phyloP scores from a whole-genome alignment of 805 yeast species.

The Cyberlindnera mississippiensis region DNA sequence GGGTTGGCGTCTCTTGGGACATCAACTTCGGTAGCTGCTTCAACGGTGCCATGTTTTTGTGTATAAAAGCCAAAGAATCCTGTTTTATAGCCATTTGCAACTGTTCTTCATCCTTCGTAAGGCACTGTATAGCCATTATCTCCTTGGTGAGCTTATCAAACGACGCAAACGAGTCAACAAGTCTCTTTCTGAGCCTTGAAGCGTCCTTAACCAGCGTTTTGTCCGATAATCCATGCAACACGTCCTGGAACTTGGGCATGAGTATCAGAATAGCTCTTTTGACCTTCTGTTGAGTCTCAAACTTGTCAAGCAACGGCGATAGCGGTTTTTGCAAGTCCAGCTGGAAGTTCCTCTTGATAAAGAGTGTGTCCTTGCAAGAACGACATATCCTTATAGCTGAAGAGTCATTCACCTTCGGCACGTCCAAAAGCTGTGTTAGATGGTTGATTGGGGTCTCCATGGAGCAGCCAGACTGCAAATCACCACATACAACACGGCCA shows the following conservation, averaged over 20 bases:
- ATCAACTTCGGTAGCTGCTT: constrained; percentile 48
- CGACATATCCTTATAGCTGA: constrained; percentile 58
- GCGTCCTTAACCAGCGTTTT: constrained; percentile 34
- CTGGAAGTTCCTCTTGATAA: constrained; percentile 48
- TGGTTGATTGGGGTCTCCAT: constrained; percentile 54
- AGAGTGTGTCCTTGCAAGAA: constrained; percentile 60
- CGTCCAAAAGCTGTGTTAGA: constrained; percentile 20
- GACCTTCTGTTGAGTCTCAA: constrained; percentile 37
- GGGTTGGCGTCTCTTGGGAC: constrained; percentile 10
- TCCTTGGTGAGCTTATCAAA: constrained; percentile 49
- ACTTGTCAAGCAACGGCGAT: constrained; percentile 37
- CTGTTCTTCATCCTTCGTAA: constrained; percentile 40
- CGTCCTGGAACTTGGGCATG: constrained; percentile 41
- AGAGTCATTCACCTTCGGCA: constrained; percentile 22
- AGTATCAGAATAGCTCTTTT: constrained; percentile 35
- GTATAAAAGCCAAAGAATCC: constrained; percentile 57
- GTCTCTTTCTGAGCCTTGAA: constrained; percentile 37
- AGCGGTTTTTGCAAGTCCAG: constrained; percentile 35
- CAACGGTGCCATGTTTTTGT: constrained; percentile 59
- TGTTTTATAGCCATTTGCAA: constrained; percentile 53
- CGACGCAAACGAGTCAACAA: constrained; percentile 46
- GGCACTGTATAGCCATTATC: constrained; percentile 32
- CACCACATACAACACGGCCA: constrained; percentile 79
- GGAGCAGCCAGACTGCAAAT: constrained; percentile 60
- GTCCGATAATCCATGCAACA: constrained; percentile 31